Percentiles rank a stretch among this genome's conserved stretches.
phyloP scores from a whole-genome alignment of 2,329 filamentous ascomycete genomes.

The Xylariaceae sp. region DNA sequence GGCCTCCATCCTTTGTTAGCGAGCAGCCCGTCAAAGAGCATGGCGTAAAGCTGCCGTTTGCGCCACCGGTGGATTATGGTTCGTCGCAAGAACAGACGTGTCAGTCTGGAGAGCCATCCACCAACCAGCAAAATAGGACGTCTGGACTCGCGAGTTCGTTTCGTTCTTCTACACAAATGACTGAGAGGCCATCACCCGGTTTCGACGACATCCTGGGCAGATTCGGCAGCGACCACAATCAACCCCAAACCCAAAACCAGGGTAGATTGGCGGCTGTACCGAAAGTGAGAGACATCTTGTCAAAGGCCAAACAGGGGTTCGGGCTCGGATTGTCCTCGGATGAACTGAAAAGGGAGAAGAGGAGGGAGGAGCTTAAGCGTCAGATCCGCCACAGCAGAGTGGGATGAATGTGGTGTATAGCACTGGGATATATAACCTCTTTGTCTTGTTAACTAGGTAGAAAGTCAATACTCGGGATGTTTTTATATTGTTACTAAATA shows the following conservation, averaged over 20 bases:
- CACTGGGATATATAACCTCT: background rate
- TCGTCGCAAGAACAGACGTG: conserved; percentile 10
- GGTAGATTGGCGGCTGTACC: conserved; percentile 12
- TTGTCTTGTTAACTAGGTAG: background rate
- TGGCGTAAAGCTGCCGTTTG: conserved; percentile 25
- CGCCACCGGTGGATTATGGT: conserved; percentile 5
- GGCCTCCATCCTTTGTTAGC: conserved; percentile 22
- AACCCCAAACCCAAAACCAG: too few relatives aligned
- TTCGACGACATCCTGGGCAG: conserved; percentile 12
- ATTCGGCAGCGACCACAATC: conserved; percentile 12
- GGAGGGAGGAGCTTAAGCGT: conserved; percentile 19
- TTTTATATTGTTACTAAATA: too few relatives aligned
- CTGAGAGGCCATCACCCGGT: conserved; percentile 8
- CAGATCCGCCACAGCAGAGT: conserved; percentile 18
- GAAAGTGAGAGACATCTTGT: conserved; percentile 21
- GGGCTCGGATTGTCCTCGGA: conserved; percentile 17
- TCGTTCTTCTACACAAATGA: conserved; percentile 6
- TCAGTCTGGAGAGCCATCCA: conserved; percentile 3
- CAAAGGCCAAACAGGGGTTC: conserved; percentile 22
- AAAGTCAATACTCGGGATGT: too few relatives aligned
- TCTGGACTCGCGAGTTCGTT: conserved; percentile 13
- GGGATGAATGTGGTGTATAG: background rate
- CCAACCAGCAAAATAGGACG: conserved; percentile 14
- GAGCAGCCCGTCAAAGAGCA: conserved; percentile 17
- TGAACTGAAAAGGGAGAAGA: conserved; percentile 22